Conservation (phyloP, 164 flowering plant species). For the Annona cherimola region DNA sequence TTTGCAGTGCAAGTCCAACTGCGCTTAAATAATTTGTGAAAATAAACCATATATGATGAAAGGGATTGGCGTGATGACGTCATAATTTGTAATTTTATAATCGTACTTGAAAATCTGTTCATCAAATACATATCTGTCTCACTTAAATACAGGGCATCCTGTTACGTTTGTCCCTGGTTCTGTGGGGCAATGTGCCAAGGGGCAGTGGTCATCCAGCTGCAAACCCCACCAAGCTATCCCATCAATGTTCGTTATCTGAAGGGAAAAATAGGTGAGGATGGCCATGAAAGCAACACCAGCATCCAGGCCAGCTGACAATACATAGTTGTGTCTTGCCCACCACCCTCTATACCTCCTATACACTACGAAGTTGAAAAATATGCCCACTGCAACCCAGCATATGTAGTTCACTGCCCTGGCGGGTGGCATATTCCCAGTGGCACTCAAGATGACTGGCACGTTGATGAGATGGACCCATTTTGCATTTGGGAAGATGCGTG, state of each 20-base stretch:
- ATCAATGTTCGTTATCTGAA: conserved; percentile 25
- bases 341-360: conserved; percentile 33
- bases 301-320: conserved; percentile 59
- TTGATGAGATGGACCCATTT: conserved; percentile 56
- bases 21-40: too few relatives aligned
- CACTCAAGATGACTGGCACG: conserved; percentile 50
- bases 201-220: conserved; percentile 38
- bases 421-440: conserved; percentile 36
- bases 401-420: conserved; percentile 47
- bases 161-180: conserved; percentile 32
- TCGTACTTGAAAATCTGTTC: neutral
- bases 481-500: conserved; percentile 33
- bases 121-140: neutral
- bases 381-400: conserved; percentile 46
- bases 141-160: conserved; percentile 16
- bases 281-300: conserved; percentile 68
- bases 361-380: conserved; percentile 44
- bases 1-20: too few relatives aligned
- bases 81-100: conserved; percentile 2
- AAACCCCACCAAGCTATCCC: conserved; percentile 63
- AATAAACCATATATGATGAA: too few relatives aligned
- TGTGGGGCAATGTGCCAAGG: conserved; percentile 55
- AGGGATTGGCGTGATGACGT: too few relatives aligned
- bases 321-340: conserved; percentile 26
- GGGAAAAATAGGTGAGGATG: conserved; percentile 30